These are phyloP conservation scores for Mucor ambiguus DNA, from an alignment of 371 early-diverging fungal species.

Conservation along the genomic window DNA sequence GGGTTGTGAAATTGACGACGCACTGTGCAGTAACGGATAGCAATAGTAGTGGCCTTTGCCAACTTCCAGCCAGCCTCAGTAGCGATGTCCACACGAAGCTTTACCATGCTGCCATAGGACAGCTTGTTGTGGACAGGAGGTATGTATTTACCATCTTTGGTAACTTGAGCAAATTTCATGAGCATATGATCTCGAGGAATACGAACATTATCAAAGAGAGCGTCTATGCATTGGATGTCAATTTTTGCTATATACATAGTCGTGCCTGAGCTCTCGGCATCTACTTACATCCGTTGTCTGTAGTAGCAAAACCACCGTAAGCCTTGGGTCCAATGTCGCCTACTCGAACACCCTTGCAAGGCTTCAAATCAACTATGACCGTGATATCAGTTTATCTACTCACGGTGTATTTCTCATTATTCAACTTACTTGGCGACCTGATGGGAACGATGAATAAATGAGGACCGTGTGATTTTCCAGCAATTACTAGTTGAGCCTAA, in stretches of 20 bases:
- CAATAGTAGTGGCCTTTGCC: conserved; percentile 69
- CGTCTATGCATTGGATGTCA: conserved; percentile 31
- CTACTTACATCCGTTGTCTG: conserved; percentile 82
- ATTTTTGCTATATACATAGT: neutral
- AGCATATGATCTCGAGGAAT: conserved; percentile 83
- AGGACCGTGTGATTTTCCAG: conserved; percentile 76
- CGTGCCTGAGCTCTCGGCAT: neutral
- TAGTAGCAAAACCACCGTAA: conserved; percentile 66
- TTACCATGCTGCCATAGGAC: conserved; percentile 80
- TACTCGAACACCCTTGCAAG: conserved; percentile 77
- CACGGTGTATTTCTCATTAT: neutral
- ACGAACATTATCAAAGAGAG: conserved; percentile 69
- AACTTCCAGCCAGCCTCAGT: conserved; percentile 52
- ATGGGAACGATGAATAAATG: conserved; percentile 87
- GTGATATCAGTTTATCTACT: neutral
- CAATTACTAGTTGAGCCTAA: conserved; percentile 76
- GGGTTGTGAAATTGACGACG: conserved; percentile 68
- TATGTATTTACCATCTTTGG: conserved; percentile 64
- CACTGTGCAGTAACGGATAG: conserved; percentile 70
- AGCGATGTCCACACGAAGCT: conserved; percentile 70
- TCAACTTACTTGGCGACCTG: conserved; percentile 58
- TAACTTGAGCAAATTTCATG: conserved; percentile 77
- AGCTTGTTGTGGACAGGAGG: conserved; percentile 59
- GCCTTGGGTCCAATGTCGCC: conserved; percentile 91
- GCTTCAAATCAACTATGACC: conserved; percentile 58